Percentiles rank a stretch among this genome's conserved stretches.
Evolutionary conservation across 2,329 filamentous ascomycete species (phyloP).

Genomic region (Ophioceras dolichostomum): DNA sequence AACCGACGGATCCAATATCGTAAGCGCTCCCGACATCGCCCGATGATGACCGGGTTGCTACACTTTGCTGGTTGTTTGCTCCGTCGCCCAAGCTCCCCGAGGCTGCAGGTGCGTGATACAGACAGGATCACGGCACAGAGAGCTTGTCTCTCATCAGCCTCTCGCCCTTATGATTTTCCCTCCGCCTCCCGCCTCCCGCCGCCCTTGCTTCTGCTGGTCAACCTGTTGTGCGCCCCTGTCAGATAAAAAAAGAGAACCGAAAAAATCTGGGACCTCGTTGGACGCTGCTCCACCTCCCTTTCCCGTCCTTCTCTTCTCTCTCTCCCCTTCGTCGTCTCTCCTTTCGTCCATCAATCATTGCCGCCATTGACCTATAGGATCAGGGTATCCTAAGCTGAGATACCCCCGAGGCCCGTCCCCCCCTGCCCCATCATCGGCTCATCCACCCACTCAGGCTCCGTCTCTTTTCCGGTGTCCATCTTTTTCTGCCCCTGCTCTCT

Average conservation of each 20-base stretch:
- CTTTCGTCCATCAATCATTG: not conserved
- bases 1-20: not conserved
- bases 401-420: constrained; percentile 10
- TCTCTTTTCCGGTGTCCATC: constrained; percentile 12
- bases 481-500: constrained; percentile 9
- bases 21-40: constrained; percentile 3
- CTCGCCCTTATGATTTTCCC: not conserved
- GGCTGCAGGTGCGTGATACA: not conserved
- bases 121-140: not conserved
- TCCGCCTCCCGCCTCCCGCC: not conserved
- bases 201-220: no score
- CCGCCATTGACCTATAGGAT: constrained; percentile 3
- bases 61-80: not conserved
- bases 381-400: constrained; percentile 1
- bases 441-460: constrained; percentile 2
- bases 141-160: not conserved
- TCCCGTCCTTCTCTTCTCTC: no score
- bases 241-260: constrained; percentile 1
- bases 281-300: no score
- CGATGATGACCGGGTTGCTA: not conserved
- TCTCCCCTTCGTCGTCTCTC: not conserved
- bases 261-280: not conserved
- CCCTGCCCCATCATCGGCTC: constrained; percentile 6
- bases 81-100: not conserved
- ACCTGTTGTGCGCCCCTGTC: no score